Base-by-base conservation (phyloP, 129 eudicot species). In the Smallanthus sonchifolius region DNA sequence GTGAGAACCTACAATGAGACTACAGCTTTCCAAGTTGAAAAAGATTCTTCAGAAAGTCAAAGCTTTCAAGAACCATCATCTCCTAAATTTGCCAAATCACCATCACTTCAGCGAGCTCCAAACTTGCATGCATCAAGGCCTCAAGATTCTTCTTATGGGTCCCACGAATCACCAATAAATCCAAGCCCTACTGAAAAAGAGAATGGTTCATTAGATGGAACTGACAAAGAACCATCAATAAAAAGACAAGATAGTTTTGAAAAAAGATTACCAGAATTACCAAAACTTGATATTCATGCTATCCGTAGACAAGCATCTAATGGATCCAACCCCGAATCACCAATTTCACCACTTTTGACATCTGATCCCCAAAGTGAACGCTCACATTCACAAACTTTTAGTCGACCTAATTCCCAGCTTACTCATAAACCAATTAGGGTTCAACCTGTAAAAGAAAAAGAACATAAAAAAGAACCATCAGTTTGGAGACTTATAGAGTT, bases 401-500 rank as follows among this genome's bases (percentile, higher is more conserved):
- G 96, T 71, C 92, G 98, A 45, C 98, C 98, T 72, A 86, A 74
- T 76, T 90, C 90, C 14, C 83, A 89, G 65, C 81, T 63, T 69
- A 87, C 84, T 62, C 88, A 86, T 57, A 69, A 73, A 69, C 86
- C 89, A 5, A 59, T 73, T 47, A 75, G 65, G 40, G 49, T 60
- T 56, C 83, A 79, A 83, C 84, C 74, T 24, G 71, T 72, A 32
- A 87, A 86, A 69, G 92, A 87, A 65, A 72, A 74, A 67, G 75
- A 67, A 37, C 77, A 77, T 70, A 84, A 78, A 64, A 80, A 81
- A 79, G 88, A 84, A 63, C 98, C 98, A 49, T 84, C 98, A 9
- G 75, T 93, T 70, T 90, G 98, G 98, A 90, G 98, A 82, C 98
- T 93, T 51, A 82, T 93, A 35, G 95, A 93, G 76, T 92, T 93